Evolutionary conservation across 768 basidiomycete species (phyloP).

Genomic region (Mycena capillaripes): DNA sequence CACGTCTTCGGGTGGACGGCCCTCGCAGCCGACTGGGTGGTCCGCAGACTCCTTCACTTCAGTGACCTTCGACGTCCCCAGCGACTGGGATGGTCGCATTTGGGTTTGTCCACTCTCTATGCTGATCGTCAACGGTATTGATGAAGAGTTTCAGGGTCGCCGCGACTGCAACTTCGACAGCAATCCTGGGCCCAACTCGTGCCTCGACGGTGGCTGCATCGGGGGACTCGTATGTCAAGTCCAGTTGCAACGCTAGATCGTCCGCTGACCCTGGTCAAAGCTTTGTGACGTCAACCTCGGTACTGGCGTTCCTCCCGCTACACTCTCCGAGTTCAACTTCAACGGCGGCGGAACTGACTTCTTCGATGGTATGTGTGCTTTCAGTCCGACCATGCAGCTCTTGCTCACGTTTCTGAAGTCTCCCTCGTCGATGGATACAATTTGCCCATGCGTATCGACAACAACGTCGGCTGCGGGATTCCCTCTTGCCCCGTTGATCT

Average conservation of each 20-base stretch:
- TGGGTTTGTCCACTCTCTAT: neutral
- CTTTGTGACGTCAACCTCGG: constrained; percentile 43
- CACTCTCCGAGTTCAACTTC: constrained; percentile 54
- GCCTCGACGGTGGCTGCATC: constrained; percentile 60
- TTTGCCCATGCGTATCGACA: constrained; percentile 59
- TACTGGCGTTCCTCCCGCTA: constrained; percentile 49
- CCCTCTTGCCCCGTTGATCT: constrained; percentile 62
- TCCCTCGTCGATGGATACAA: constrained; percentile 64
- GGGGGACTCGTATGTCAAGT: constrained; percentile 57
- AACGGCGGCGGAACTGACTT: constrained; percentile 44
- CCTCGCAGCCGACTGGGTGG: constrained; percentile 17
- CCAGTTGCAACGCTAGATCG: neutral
- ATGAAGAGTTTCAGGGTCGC: neutral
- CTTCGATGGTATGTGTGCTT: constrained; percentile 45
- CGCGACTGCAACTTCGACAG: constrained; percentile 19
- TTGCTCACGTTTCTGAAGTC: constrained; percentile 34
- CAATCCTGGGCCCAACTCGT: constrained; percentile 48
- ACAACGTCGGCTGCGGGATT: constrained; percentile 52
- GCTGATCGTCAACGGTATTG: neutral
- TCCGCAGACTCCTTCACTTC: neutral
- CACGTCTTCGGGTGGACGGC: constrained; percentile 10
- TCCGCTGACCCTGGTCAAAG: neutral
- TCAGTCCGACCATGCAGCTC: too few relatives aligned
- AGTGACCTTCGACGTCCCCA: constrained; percentile 3
- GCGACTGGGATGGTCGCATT: constrained; percentile 18